Evolutionary conservation across 768 basidiomycete species (phyloP).

Genomic region (Lactarius akahatsu): DNA sequence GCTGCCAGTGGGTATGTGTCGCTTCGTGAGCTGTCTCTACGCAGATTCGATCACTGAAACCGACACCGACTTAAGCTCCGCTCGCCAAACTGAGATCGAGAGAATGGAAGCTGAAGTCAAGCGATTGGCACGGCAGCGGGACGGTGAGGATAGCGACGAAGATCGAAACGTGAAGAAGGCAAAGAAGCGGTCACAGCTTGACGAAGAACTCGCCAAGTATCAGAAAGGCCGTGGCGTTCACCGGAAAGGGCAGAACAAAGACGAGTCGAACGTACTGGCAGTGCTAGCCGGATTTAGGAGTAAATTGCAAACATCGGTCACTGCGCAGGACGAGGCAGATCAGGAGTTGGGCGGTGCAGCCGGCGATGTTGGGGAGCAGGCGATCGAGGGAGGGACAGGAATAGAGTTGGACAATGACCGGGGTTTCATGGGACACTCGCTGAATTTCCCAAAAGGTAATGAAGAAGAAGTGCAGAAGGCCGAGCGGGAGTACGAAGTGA

Average conservation of each 20-base stretch:
- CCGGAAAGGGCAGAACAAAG: conserved; percentile 54
- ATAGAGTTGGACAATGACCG: conserved; percentile 79
- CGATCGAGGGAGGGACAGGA: conserved; percentile 45
- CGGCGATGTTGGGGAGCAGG: conserved; percentile 30
- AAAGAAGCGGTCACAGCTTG: conserved; percentile 67
- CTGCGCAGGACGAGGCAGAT: conserved; percentile 28
- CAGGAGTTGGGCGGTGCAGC: conserved; percentile 25
- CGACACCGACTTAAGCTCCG: conserved; percentile 43
- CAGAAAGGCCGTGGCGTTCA: conserved; percentile 60
- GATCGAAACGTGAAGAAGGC: conserved; percentile 55
- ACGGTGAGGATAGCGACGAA: conserved; percentile 65
- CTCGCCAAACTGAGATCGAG: conserved; percentile 74
- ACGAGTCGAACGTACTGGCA: conserved; percentile 71
- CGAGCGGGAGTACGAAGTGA: conserved; percentile 85
- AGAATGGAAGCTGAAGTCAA: conserved; percentile 89
- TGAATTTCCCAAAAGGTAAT: conserved; percentile 79
- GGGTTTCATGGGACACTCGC: conserved; percentile 69
- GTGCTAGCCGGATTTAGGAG: conserved; percentile 68
- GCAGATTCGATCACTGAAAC: conserved; percentile 6
- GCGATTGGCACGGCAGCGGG: conserved; percentile 62
- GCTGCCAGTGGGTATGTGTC: conserved; percentile 53
- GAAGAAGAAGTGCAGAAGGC: conserved; percentile 73
- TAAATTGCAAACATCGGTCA: conserved; percentile 53
- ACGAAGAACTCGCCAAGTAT: conserved; percentile 83
- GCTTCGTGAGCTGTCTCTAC: neutral